Conservation (phyloP, 148 eudicot genomes). For the Amaranthus palmeri region DNA sequence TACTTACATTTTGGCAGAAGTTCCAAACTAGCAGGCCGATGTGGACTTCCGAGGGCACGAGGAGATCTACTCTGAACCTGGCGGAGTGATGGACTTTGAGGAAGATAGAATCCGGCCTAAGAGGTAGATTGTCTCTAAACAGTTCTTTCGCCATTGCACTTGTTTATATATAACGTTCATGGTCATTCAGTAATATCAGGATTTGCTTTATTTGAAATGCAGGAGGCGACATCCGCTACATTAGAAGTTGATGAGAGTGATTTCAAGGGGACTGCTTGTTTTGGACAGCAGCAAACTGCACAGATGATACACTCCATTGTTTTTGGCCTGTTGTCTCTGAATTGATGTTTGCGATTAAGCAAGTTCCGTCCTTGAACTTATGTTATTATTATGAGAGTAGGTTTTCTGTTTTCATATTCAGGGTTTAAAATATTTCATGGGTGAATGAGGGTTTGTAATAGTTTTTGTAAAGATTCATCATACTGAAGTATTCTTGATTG, state of each 20-base stretch:
- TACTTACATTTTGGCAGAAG: slow-evolving; percentile 99
- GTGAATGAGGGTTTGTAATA: slow-evolving; percentile 13
- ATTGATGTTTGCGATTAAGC: slow-evolving; percentile 4
- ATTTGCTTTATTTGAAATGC: slow-evolving; percentile 19
- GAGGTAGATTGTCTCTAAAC: slow-evolving; percentile 47
- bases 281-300: slow-evolving; percentile 33
- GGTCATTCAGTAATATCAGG: not conserved
- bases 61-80: slow-evolving; percentile 81
- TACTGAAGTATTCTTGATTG: not conserved
- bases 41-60: slow-evolving; percentile 85
- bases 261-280: slow-evolving; percentile 27
- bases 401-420: slow-evolving; percentile 4
- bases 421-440: slow-evolving; percentile 5
- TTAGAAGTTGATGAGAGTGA: slow-evolving; percentile 24
- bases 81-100: slow-evolving; percentile 93
- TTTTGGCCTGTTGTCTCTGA: slow-evolving; percentile 19
- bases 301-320: slow-evolving; percentile 13
- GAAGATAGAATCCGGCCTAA: slow-evolving; percentile 86
- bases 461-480: not conserved
- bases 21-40: slow-evolving; percentile 93
- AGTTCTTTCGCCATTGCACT: not conserved
- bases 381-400: slow-evolving; percentile 13
- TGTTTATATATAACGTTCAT: not conserved
- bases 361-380: slow-evolving; percentile 15
- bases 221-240: slow-evolving; percentile 80